phyloP scores from a whole-genome alignment of 257 asterid species.

The Misopates orontium region DNA sequence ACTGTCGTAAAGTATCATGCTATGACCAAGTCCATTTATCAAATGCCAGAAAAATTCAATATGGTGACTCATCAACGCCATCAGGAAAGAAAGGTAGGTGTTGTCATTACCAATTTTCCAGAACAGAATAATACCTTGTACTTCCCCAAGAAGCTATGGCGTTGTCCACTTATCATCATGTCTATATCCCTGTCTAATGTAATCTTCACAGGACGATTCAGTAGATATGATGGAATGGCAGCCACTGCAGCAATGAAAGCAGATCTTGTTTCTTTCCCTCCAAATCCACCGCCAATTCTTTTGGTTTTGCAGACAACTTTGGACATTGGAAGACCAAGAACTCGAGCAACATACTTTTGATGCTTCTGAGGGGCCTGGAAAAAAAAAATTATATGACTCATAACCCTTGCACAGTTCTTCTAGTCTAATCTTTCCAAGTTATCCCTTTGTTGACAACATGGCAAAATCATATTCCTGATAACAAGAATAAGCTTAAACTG shows the following conservation, averaged over 20 bases:
- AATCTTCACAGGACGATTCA: slow-evolving; percentile 86
- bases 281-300: slow-evolving; percentile 98
- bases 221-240: slow-evolving; percentile 82
- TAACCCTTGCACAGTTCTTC: slow-evolving; percentile 17
- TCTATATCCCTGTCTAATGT: slow-evolving; percentile 84
- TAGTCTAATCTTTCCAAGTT: too few species aligned
- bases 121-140: slow-evolving; percentile 59
- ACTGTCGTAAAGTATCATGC: neutral
- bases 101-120: slow-evolving; percentile 9
- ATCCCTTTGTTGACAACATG: too few species aligned
- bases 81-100: slow-evolving; percentile 1
- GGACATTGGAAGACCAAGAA: slow-evolving; percentile 96
- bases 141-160: slow-evolving; percentile 93
- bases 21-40: neutral
- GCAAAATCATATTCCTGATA: too few species aligned
- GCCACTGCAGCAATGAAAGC: slow-evolving; percentile 79
- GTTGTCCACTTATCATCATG: slow-evolving; percentile 92
- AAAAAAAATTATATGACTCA: slow-evolving; percentile 4
- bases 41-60: neutral
- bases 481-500: too few species aligned
- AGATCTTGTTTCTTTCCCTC: slow-evolving; percentile 97
- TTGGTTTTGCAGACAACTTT: slow-evolving; percentile 96
- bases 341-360: slow-evolving; percentile 81
- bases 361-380: slow-evolving; percentile 87
- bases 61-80: neutral